A percentile compares a stretch with the other conserved stretches of the same genome.
These are phyloP conservation scores for Asterionellopsis glacialis DNA, from an alignment of 108 stramenopile genomes.

Conservation along the genomic window DNA sequence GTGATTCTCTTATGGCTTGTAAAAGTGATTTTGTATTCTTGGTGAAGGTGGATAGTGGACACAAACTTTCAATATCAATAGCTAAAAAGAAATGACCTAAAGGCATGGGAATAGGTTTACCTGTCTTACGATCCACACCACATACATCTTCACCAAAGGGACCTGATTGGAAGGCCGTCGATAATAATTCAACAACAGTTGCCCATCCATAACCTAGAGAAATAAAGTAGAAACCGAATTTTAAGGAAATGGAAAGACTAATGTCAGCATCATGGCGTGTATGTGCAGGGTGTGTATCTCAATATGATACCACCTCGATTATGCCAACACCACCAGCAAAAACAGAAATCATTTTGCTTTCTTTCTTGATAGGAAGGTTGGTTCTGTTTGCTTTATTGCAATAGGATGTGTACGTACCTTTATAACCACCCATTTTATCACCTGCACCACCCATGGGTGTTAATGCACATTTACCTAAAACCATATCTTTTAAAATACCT, in stretches of 20 bases:
- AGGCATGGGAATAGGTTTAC: conserved; percentile 61
- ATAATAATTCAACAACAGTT: conserved; percentile 54
- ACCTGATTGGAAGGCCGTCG: conserved; percentile 56
- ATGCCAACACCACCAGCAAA: too few species aligned
- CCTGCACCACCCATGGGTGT: conserved; percentile 65
- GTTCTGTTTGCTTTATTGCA: too few species aligned
- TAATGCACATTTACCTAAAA: conserved; percentile 57
- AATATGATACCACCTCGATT: too few species aligned
- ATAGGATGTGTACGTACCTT: too few species aligned
- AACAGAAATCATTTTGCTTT: too few species aligned
- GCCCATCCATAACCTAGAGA: conserved; percentile 75
- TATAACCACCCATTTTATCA: conserved; percentile 65
- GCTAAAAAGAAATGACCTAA: conserved; percentile 69
- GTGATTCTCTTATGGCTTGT: conserved; percentile 41
- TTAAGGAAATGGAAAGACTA: too few species aligned
- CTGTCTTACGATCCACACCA: conserved; percentile 53
- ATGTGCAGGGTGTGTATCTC: too few species aligned
- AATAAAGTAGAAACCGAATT: too few species aligned
- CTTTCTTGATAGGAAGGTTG: too few species aligned
- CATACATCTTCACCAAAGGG: conserved; percentile 62
- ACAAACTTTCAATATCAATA: conserved; percentile 56
- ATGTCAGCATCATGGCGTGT: too few species aligned
- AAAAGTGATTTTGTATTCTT: conserved; percentile 44
- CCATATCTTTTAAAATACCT: conserved; percentile 60
- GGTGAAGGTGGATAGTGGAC: too few species aligned